A percentile compares a stretch with the other conserved stretches of the same genome.
Evolutionary conservation across 768 basidiomycete genomes (phyloP).

Genomic region (Panaeolus cyanescens): DNA sequence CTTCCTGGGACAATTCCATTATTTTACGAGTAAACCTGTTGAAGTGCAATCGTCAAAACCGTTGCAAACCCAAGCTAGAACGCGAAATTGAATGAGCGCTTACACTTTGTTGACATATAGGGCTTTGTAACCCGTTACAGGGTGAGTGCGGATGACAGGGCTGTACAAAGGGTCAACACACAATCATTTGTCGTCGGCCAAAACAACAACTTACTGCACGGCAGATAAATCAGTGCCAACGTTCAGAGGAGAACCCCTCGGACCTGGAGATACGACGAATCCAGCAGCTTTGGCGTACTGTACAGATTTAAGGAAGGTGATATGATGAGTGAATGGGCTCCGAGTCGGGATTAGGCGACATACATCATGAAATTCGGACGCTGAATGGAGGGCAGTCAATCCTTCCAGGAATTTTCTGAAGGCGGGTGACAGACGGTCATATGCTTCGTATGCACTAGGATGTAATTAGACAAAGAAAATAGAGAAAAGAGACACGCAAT

Average conservation of each 20-base stretch:
- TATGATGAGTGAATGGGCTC: neutral
- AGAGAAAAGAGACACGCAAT: neutral
- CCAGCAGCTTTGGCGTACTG: conserved; percentile 32
- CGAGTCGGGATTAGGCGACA: conserved; percentile 3
- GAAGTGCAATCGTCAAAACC: no score
- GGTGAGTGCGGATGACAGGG: conserved; percentile 57
- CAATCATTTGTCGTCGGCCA: neutral
- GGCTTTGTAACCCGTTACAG: conserved; percentile 60
- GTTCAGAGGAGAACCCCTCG: conserved; percentile 57
- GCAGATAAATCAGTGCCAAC: conserved; percentile 47
- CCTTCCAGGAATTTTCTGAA: conserved; percentile 57
- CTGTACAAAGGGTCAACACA: conserved; percentile 15
- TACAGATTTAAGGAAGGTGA: neutral
- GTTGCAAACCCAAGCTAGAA: no score
- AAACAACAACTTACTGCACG: conserved; percentile 41
- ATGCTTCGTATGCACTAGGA: conserved; percentile 57
- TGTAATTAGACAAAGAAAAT: neutral
- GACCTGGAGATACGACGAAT: conserved; percentile 32
- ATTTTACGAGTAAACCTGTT: conserved; percentile 58
- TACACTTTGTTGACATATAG: conserved; percentile 56
- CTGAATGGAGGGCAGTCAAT: conserved; percentile 56
- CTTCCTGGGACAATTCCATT: conserved; percentile 51
- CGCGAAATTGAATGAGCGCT: no score
- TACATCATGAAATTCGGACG: conserved; percentile 41
- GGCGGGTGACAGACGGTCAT: conserved; percentile 60